These are phyloP conservation scores for Grigorovia jiainica DNA, from an alignment of 805 yeast species.

Conservation along the genomic window DNA sequence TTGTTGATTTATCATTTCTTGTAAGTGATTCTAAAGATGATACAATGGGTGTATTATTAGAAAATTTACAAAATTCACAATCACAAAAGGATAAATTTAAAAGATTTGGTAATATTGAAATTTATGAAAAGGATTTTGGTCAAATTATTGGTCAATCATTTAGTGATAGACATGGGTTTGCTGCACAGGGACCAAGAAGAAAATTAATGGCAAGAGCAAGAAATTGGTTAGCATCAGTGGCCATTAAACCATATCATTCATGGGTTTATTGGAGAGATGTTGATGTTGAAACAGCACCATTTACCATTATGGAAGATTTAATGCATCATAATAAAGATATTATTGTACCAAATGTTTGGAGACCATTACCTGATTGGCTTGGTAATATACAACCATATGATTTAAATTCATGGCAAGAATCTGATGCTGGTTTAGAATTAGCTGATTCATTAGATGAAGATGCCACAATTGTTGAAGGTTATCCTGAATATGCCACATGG, in stretches of 20 bases:
- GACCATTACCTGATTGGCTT: slow-evolving; percentile 80
- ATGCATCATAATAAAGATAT: slow-evolving; percentile 90
- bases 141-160: slow-evolving; percentile 89
- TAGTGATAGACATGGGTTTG: slow-evolving; percentile 88
- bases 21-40: slow-evolving; percentile 87
- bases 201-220: slow-evolving; percentile 94
- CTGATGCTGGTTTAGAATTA: slow-evolving; percentile 69
- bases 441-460: slow-evolving; percentile 80
- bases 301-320: slow-evolving; percentile 77
- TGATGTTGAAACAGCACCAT: slow-evolving; percentile 87
- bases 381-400: slow-evolving; percentile 82
- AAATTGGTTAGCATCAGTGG: slow-evolving; percentile 84
- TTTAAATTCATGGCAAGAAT: slow-evolving; percentile 77
- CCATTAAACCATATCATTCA: slow-evolving; percentile 83
- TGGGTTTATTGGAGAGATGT: slow-evolving; percentile 98
- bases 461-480: slow-evolving; percentile 95
- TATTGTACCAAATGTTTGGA: slow-evolving; percentile 91
- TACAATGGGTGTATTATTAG: slow-evolving; percentile 61
- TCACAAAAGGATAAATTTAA: slow-evolving; percentile 47
- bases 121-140: slow-evolving; percentile 87
- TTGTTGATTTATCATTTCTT: slow-evolving; percentile 74
- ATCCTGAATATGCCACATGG: slow-evolving; percentile 97
- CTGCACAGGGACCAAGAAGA: slow-evolving; percentile 91
- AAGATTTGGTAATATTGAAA: slow-evolving; percentile 78
- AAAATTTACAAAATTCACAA: slow-evolving; percentile 54